Base-by-base conservation (phyloP, 1,284 basidiomycete species). In the Leccinum discolor region DNA sequence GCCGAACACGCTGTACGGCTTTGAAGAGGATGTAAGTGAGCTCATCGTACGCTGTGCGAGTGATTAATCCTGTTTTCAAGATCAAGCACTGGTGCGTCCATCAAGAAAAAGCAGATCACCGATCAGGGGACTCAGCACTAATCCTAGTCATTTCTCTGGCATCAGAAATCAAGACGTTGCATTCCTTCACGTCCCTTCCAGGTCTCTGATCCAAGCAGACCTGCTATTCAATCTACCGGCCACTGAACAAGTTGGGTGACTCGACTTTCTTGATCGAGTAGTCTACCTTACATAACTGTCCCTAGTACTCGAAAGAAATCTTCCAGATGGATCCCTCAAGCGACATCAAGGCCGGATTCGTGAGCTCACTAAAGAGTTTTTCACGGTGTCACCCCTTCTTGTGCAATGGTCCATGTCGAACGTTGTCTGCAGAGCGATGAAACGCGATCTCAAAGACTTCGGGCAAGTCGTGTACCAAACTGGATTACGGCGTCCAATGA, bases 191-290 rank as follows among this genome's bases (percentile, higher is more conserved):
- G 80, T 83, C 14, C 84, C 88, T 0, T 91, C 89, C 14, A 93
- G 89, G 75, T 90, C 92, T 0, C 80, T 99, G 64, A 86, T 99
- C 65, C 83, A 93, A 75, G 97, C 93, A 1, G 97, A 99, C 76
- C 81, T 98, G 57, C 77, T 99, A 5, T 90, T 97, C 82, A 98
- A 99, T 79, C 81, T 98, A 6, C 96, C 96, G 0, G 83, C 87
- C 4, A 89, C 78, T 0, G 96, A 99, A 78, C 96, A 98, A 81
- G 92, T 91, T 52, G 42, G 57, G 76, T 65, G 11, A 1, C 14
- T 44, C 26, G 21, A n/a, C 21, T 38, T 54, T n/a, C 65, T 26
- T 32, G 50, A 60, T 42, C 58, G 4, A 38, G 26, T 4, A 44
- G 29, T 63, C n/a, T 5, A 40, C 38, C 16, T 40, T 68, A 42